A percentile compares a stretch with the other conserved stretches of the same genome.
Conservation (phyloP, 1,284 basidiomycete genomes). For the Phellopilus nigrolimitatus region DNA sequence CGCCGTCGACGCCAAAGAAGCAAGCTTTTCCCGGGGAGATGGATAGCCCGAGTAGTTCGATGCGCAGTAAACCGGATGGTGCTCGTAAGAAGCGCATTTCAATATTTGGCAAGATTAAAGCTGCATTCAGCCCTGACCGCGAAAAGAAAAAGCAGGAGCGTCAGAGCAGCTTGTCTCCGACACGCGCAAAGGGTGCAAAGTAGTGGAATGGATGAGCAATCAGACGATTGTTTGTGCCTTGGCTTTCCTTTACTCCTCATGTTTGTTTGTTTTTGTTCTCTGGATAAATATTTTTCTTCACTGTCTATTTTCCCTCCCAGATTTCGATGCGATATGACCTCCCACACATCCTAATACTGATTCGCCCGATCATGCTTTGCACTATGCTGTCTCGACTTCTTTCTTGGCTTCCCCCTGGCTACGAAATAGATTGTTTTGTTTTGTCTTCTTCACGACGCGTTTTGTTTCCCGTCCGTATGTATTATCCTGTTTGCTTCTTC, state of each 20-base stretch:
- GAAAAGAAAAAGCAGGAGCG: conserved; percentile 17
- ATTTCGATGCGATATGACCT: too few species aligned
- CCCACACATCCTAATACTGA: too few species aligned
- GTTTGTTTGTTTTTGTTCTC: too few species aligned
- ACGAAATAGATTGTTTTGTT: background rate
- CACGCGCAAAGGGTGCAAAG: background rate
- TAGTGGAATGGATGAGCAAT: background rate
- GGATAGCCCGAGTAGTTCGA: conserved; percentile 14
- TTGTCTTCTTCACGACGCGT: background rate
- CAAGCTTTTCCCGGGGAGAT: conserved; percentile 7
- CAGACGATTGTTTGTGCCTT: too few species aligned
- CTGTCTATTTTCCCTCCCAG: too few species aligned
- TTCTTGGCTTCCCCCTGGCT: too few species aligned
- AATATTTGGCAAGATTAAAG: conserved; percentile 28
- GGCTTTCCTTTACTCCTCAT: too few species aligned
- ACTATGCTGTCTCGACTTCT: too few species aligned
- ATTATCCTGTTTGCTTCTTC: background rate
- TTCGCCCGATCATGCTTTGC: too few species aligned
- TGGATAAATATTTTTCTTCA: too few species aligned
- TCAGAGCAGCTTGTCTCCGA: background rate
- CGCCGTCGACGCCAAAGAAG: conserved; percentile 19
- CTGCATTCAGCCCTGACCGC: conserved; percentile 21
- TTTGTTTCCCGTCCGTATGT: background rate
- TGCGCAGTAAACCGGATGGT: too few species aligned
- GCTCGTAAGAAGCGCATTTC: conserved; percentile 27